A percentile compares a stretch with the other conserved stretches of the same genome.
phyloP scores from a whole-genome alignment of 139 green algal species.

The Ettlia oleoabundans region DNA sequence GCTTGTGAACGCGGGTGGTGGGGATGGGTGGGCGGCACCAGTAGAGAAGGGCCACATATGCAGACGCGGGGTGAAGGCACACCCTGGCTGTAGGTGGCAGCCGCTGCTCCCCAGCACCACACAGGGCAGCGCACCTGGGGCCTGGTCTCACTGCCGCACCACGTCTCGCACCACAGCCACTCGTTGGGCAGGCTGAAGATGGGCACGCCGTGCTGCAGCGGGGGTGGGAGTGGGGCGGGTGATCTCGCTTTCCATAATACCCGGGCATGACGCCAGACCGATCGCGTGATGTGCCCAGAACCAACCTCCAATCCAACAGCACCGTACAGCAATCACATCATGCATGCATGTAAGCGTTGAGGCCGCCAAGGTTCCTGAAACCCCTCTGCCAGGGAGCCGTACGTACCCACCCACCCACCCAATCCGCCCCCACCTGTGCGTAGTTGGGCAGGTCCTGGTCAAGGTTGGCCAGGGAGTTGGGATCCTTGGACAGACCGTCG shows the following conservation, averaged over 20 bases:
- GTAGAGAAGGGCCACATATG: too few species aligned
- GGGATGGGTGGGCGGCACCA: slow-evolving; percentile 28
- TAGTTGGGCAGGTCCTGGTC: slow-evolving; percentile 99
- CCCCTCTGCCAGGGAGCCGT: too few species aligned
- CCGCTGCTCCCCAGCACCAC: background rate
- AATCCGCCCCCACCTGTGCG: slow-evolving; percentile 69
- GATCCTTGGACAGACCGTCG: slow-evolving; percentile 94
- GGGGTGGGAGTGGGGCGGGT: background rate
- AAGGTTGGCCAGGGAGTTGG: slow-evolving; percentile 96
- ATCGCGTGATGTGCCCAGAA: too few species aligned
- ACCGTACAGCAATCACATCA: background rate
- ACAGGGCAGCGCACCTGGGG: slow-evolving; percentile 14
- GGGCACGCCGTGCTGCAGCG: slow-evolving; percentile 72
- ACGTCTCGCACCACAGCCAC: slow-evolving; percentile 99
- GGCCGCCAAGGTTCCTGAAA: too few species aligned
- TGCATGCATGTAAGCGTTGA: too few species aligned
- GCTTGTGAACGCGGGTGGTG: slow-evolving; percentile 37
- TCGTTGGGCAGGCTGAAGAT: slow-evolving; percentile 94
- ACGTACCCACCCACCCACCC: background rate
- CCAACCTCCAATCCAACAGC: too few species aligned
- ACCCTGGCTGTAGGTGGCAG: too few species aligned
- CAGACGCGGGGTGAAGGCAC: too few species aligned
- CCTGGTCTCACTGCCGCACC: slow-evolving; percentile 92
- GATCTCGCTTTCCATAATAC: too few species aligned
- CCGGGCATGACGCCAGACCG: too few species aligned